Base-by-base conservation (phyloP, 106 monocot species). In the Allium cepa region DNA sequence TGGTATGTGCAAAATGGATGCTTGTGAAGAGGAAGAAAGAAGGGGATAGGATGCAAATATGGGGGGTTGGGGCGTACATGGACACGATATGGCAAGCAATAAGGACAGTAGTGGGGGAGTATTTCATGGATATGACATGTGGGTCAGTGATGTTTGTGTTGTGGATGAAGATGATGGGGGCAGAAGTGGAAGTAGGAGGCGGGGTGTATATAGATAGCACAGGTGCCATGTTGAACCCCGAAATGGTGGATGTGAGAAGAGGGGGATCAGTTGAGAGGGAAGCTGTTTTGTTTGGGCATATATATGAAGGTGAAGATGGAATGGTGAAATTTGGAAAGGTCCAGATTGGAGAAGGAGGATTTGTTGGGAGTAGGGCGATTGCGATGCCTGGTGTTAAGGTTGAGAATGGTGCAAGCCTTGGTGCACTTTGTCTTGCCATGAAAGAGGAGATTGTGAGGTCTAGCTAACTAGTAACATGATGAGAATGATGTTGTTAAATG, bases 11-110 rank as follows among this genome's bases (percentile, higher is more conserved):
- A 8, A 84, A 84, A 67, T 79, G 79, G 83, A 76, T 73, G 3
- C 63, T 84, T 22, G 83, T 84, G 3, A 79, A 79, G 50, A 73
- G 56, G 53, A 79, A 51, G 70, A 66, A 27, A 26, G 83, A 79
- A 45, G 79, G 83, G 8, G 72, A 84, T n/a, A 46, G 49, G 15
- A 60, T 70, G 72, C 56, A 46, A 18, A 69, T 84, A 51, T 84
- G 83, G 83, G 62, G 79, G 65, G 61, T 68, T 65, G 63, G 28
- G 10, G 79, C 69, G 26, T 79, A 79, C 73, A 73, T 72, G 73
- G 83, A 84, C 69, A 76, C 83, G 13, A 58, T 63, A 57, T 84
- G 83, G 83, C 83, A 84, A 63, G 83, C 83, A 2, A 12, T 79
- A 6, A 69, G 76, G 46, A 79, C 76, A 9, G 56, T 73, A 45